A percentile compares a stretch with the other conserved stretches of the same genome.
phyloP scores from a whole-genome alignment of 2,329 filamentous ascomycete genomes.

The Penicillium sp. region DNA sequence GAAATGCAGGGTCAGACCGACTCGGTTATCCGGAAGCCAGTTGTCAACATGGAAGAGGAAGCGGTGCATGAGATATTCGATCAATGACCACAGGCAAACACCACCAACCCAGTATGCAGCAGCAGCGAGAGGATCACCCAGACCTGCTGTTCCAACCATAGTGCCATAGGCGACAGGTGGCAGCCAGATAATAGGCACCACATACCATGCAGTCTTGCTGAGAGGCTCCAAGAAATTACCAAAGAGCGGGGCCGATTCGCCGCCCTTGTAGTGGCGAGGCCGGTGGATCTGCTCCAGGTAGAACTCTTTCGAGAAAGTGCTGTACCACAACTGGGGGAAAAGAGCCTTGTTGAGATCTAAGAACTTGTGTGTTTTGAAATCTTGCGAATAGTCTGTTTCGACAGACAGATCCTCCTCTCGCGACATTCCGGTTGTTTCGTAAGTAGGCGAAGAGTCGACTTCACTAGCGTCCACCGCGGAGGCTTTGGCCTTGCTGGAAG shows the following conservation, averaged over 20 bases:
- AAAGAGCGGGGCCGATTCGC: constrained; percentile 87
- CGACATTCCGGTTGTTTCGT: constrained; percentile 77
- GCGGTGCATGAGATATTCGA: constrained; percentile 86
- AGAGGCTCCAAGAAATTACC: constrained; percentile 99
- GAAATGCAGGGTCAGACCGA: constrained; percentile 85
- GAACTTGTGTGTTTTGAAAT: constrained; percentile 92
- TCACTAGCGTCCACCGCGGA: constrained; percentile 29
- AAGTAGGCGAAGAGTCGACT: constrained; percentile 32
- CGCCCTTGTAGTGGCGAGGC: constrained; percentile 92
- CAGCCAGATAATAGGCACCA: constrained; percentile 80
- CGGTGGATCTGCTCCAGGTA: constrained; percentile 96
- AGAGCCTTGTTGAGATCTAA: constrained; percentile 83
- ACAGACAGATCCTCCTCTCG: constrained; percentile 80
- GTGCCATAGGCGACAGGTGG: constrained; percentile 76
- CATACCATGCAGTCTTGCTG: constrained; percentile 91
- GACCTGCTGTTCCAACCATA: constrained; percentile 62
- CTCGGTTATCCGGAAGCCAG: constrained; percentile 85
- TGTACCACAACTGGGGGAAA: constrained; percentile 81
- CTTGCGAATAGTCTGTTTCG: constrained; percentile 72
- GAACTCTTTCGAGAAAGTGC: constrained; percentile 90
- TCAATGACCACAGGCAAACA: constrained; percentile 77
- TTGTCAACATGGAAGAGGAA: constrained; percentile 93
- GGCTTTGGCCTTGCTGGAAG: constrained; percentile 39
- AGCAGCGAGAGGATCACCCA: constrained; percentile 51
- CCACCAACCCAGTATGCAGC: constrained; percentile 68